Base-by-base conservation (phyloP, 1,284 basidiomycete species). In the Lentinula novae-zelandiae region DNA sequence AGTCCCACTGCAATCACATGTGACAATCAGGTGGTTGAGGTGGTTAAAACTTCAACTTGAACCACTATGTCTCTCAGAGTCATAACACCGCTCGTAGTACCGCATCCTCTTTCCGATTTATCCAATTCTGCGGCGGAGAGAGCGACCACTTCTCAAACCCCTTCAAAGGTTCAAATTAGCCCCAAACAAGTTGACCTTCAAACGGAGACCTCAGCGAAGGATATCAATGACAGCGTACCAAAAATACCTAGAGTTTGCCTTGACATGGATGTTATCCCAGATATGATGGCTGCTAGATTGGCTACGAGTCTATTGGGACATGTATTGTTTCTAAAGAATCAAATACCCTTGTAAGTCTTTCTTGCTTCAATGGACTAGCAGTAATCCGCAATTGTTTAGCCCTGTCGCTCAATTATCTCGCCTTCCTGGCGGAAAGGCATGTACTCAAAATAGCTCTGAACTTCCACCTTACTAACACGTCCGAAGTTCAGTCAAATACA, bases 291-390 rank as follows among this genome's bases (percentile, higher is more conserved):
- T 4, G 82, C 84, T 3, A 78, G 78, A 20, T 78, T 91, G 2
- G 82, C 87, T 3, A 75, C 77, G 13, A 82, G 80, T 61, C 70
- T 90, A 15, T 73, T 92, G 0, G 82, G 82, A 0, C 87, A 91
- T 67, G 77, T 89, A 0, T 70, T 92, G 15, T 92, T 88, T 68
- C 74, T 90, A 57, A 92, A 92, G 69, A 85, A 80, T 63, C 89
- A 92, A 66, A 76, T 90, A 0, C 90, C 89, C 2, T 83, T 92
- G 89, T 91, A 66, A 71, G 89, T 58, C 50, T 20, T 17, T 17
- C 49, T 12, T 52, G 1, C 34, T 20, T 44, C 48, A 38, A 10
- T 27, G 12, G n/a, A 22, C 51, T 56, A 44, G 20, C n/a, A 53
- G 33, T 42, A 33, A 39, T 27, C 48, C 22, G 17, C 42, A 50